Conservation (phyloP, 2,329 filamentous ascomycete genomes). For the Cladophialophora chaetospira region DNA sequence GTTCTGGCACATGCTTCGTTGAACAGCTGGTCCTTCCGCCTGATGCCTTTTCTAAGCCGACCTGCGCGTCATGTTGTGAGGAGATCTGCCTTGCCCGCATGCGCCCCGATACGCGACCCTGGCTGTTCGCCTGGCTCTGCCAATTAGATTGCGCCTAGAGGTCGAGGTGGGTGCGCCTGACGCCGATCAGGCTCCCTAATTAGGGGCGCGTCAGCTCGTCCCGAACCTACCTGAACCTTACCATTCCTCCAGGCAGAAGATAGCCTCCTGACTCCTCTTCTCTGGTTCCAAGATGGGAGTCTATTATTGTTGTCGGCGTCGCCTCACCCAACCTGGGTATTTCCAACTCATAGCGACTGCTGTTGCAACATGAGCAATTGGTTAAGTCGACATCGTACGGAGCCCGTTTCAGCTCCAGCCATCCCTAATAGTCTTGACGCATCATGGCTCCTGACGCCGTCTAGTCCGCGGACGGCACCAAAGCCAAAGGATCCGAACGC, state of each 20-base stretch:
- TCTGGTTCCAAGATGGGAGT: not conserved
- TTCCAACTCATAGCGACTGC: not conserved
- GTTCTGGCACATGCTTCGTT: too few species aligned
- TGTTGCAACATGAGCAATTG: constrained; percentile 10
- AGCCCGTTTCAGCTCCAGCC: constrained; percentile 15
- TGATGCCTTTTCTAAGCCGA: too few species aligned
- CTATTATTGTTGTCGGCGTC: not conserved
- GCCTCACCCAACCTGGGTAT: not conserved
- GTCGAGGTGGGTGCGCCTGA: not conserved
- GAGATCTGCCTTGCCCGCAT: not conserved
- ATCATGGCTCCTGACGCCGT: constrained; percentile 9
- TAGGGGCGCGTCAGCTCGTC: too few species aligned
- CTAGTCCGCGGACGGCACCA: constrained; percentile 8
- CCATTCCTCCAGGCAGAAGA: not conserved
- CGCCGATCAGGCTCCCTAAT: not conserved
- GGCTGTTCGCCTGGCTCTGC: not conserved
- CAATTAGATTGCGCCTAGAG: too few species aligned
- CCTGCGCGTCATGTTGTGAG: not conserved
- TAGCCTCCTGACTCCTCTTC: not conserved
- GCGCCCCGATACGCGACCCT: not conserved
- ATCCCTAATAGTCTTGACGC: not conserved
- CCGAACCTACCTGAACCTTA: not conserved
- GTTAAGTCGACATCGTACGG: constrained; percentile 4
- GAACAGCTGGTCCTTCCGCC: not conserved
- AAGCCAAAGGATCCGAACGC: constrained; percentile 39